These are phyloP conservation scores for Colletotrichum coccodes DNA, from an alignment of 2,329 filamentous ascomycete species.

Conservation along the genomic window DNA sequence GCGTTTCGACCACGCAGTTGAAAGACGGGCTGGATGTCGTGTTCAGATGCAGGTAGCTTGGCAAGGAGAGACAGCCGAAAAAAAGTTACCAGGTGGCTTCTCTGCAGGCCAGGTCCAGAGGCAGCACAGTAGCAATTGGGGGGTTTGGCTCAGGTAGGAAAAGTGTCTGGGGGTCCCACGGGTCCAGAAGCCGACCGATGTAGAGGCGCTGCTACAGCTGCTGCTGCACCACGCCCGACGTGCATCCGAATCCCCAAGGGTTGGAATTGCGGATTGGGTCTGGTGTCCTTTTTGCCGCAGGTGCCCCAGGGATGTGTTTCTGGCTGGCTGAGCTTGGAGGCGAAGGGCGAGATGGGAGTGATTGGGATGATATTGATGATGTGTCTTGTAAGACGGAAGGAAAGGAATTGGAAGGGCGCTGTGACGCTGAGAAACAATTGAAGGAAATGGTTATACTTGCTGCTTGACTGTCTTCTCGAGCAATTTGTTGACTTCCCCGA, in stretches of 20 bases:
- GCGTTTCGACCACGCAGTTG: slow-evolving; percentile 31
- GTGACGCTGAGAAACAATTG: neutral
- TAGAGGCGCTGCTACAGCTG: slow-evolving; percentile 2
- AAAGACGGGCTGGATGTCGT: slow-evolving; percentile 31
- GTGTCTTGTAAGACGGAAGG: neutral
- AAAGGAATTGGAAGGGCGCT: neutral
- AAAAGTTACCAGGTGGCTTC: slow-evolving; percentile 34
- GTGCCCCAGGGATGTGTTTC: slow-evolving; percentile 19
- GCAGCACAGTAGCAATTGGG: slow-evolving; percentile 22
- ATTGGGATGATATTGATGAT: neutral
- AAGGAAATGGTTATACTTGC: neutral
- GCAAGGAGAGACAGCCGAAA: slow-evolving; percentile 26
- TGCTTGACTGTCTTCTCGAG: neutral
- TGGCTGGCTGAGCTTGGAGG: slow-evolving; percentile 16
- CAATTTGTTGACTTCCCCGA: neutral
- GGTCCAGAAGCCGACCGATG: slow-evolving; percentile 23
- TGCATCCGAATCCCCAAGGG: slow-evolving; percentile 25
- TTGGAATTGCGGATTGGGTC: slow-evolving; percentile 13
- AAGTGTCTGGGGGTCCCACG: slow-evolving; percentile 13
- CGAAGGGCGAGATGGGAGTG: neutral
- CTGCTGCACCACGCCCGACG: slow-evolving; percentile 16
- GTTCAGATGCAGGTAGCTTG: slow-evolving; percentile 30
- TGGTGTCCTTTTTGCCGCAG: slow-evolving; percentile 17
- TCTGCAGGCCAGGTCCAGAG: slow-evolving; percentile 21
- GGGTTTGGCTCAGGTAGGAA: neutral